phyloP scores from a whole-genome alignment of 164 flowering plant species.

The Sextonia rubra region DNA sequence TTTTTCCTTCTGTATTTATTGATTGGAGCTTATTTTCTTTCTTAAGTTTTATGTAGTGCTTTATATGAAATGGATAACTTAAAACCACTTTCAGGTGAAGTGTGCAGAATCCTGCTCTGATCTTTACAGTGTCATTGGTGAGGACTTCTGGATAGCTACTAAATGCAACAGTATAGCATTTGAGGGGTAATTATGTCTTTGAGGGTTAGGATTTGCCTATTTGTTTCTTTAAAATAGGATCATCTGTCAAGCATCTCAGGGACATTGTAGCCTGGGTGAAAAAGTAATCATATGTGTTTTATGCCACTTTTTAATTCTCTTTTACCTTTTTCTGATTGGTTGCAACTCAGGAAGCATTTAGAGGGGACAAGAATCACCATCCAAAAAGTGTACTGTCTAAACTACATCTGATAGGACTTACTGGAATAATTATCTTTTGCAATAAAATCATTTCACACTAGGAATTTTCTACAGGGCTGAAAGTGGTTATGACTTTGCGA shows the following conservation, averaged over 20 bases:
- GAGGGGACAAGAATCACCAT: slow-evolving; percentile 94
- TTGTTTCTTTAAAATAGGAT: not conserved
- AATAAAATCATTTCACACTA: slow-evolving; percentile 1
- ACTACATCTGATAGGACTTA: not conserved
- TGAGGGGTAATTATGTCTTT: slow-evolving; percentile 61
- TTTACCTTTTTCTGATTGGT: not conserved
- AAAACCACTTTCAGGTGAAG: slow-evolving; percentile 45
- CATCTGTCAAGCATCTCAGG: not conserved
- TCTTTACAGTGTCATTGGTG: slow-evolving; percentile 66
- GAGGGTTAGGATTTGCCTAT: not conserved
- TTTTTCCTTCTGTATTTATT: not conserved
- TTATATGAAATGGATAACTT: not conserved
- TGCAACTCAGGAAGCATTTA: slow-evolving; percentile 64
- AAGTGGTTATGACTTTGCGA: slow-evolving; percentile 71
- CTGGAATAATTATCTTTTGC: not conserved
- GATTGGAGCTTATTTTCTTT: not conserved
- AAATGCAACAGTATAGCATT: slow-evolving; percentile 77
- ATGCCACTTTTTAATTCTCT: slow-evolving; percentile 6
- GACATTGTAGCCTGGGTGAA: not conserved
- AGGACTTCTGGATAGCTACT: slow-evolving; percentile 93
- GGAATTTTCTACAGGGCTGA: slow-evolving; percentile 44
- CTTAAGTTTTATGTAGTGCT: not conserved
- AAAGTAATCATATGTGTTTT: not conserved
- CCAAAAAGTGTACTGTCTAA: slow-evolving; percentile 49
- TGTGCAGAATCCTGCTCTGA: slow-evolving; percentile 70